A percentile compares a stretch with the other conserved stretches of the same genome.
Evolutionary conservation across 805 yeast genomes (phyloP).

Genomic region (Tetrapisispora pingtungensis): DNA sequence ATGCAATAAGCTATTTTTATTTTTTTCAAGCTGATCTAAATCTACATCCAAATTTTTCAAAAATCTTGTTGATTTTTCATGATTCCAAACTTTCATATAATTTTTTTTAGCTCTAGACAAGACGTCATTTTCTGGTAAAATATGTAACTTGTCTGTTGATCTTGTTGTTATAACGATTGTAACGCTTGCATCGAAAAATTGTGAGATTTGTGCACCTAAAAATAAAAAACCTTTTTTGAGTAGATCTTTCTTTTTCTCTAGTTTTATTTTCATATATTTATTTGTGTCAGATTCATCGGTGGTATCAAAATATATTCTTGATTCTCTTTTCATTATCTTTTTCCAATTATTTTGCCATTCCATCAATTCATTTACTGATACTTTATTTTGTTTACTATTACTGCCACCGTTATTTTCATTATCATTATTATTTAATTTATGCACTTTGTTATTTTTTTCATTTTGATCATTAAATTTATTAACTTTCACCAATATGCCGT

Average conservation of each 20-base stretch:
- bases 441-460: neutral
- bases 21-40: slow-evolving; percentile 20
- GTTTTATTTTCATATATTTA: slow-evolving; percentile 12
- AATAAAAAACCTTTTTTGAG: slow-evolving; percentile 26
- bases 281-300: slow-evolving; percentile 26
- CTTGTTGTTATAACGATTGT: slow-evolving; percentile 76
- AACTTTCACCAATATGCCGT: slow-evolving; percentile 8
- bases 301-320: slow-evolving; percentile 53
- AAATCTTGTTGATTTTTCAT: slow-evolving; percentile 75
- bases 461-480: slow-evolving; percentile 8
- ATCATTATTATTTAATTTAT: slow-evolving; percentile 7
- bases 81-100: slow-evolving; percentile 77
- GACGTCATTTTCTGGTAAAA: slow-evolving; percentile 47
- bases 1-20: slow-evolving; percentile 13
- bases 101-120: slow-evolving; percentile 49
- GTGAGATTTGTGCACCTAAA: slow-evolving; percentile 48
- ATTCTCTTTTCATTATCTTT: slow-evolving; percentile 42
- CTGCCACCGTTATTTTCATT: slow-evolving; percentile 2
- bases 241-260: slow-evolving; percentile 23
- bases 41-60: slow-evolving; percentile 51
- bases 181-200: slow-evolving; percentile 49
- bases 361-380: slow-evolving; percentile 32
- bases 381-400: slow-evolving; percentile 11
- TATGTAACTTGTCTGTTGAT: slow-evolving; percentile 31
- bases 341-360: slow-evolving; percentile 62